Evolutionary conservation across 202 grass and related monocot species (phyloP).

Genomic region (Schoenoplectus triqueter): DNA sequence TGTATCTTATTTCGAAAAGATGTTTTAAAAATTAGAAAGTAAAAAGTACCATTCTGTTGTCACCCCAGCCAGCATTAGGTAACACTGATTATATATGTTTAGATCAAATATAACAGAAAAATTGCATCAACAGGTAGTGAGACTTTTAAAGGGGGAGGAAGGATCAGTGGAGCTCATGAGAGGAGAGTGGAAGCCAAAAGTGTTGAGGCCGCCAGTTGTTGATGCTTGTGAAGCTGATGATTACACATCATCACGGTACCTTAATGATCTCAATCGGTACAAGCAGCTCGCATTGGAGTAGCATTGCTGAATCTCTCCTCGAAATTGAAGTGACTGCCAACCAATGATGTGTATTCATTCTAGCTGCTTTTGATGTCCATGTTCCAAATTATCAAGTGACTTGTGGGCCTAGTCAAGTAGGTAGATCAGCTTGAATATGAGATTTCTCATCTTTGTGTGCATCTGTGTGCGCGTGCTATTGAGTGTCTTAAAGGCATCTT

Average conservation of each 20-base stretch:
- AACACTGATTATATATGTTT: not conserved
- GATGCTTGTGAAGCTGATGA: slow-evolving; percentile 84
- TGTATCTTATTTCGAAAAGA: not conserved
- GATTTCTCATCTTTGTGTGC: not conserved
- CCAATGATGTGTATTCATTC: not conserved
- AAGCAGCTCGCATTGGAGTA: slow-evolving; percentile 96
- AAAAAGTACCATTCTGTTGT: not conserved
- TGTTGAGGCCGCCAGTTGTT: slow-evolving; percentile 54
- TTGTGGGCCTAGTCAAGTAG: not conserved
- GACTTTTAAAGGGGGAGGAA: slow-evolving; percentile 69
- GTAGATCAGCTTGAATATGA: slow-evolving; percentile 27
- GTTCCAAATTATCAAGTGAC: slow-evolving; percentile 9
- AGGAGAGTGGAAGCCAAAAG: slow-evolving; percentile 52
- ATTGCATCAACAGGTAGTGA: slow-evolving; percentile 55
- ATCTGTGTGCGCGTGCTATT: not conserved
- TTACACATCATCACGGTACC: slow-evolving; percentile 82
- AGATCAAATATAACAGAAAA: slow-evolving; percentile 1
- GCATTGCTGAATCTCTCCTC: slow-evolving; percentile 34
- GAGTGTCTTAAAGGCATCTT: slow-evolving; percentile 7
- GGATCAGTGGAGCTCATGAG: slow-evolving; percentile 55
- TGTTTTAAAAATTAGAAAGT: not conserved
- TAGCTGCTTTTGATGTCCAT: not conserved
- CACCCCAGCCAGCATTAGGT: not conserved
- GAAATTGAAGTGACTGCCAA: not conserved
- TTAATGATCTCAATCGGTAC: slow-evolving; percentile 90